These are phyloP conservation scores for Tothia fuscella DNA, from an alignment of 2,329 filamentous ascomycete genomes.

Conservation along the genomic window DNA sequence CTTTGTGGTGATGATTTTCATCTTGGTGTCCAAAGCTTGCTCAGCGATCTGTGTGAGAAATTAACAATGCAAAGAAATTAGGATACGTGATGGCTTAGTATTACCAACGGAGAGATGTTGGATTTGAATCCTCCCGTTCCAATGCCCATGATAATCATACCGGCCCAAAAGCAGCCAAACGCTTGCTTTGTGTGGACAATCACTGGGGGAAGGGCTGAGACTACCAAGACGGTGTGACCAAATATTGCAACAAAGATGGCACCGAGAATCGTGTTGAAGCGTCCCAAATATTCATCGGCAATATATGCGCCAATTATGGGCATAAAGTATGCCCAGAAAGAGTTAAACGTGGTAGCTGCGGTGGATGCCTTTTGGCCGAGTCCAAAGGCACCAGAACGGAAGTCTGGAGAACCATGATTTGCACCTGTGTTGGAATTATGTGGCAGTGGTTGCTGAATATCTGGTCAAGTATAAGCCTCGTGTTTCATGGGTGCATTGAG, in stretches of 20 bases:
- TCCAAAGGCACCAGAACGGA: constrained; percentile 39
- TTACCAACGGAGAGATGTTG: constrained; percentile 43
- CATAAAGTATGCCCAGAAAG: constrained; percentile 44
- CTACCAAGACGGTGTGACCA: constrained; percentile 42
- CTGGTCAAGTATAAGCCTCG: too few relatives aligned
- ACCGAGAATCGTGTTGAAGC: constrained; percentile 46
- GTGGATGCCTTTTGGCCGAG: constrained; percentile 43
- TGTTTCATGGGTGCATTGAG: too few relatives aligned
- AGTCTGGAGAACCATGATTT: constrained; percentile 18
- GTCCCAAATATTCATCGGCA: constrained; percentile 48
- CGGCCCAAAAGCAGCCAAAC: constrained; percentile 36
- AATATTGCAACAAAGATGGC: constrained; percentile 48
- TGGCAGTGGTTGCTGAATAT: background rate
- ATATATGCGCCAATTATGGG: constrained; percentile 47
- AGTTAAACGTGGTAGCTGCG: constrained; percentile 40
- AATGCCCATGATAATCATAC: constrained; percentile 51
- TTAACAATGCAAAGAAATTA: too few relatives aligned
- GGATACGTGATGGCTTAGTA: too few relatives aligned
- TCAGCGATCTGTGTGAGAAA: constrained; percentile 40
- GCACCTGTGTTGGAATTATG: constrained; percentile 17
- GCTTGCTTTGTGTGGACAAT: constrained; percentile 27
- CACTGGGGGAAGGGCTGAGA: constrained; percentile 41
- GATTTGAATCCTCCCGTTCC: constrained; percentile 56
- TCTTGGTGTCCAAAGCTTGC: constrained; percentile 39
- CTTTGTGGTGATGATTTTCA: constrained; percentile 31